Evolutionary conservation across 2,329 filamentous ascomycete species (phyloP), one percentile per base, ranked within the genome.

Genomic region (Talaromyces sp.): DNA sequence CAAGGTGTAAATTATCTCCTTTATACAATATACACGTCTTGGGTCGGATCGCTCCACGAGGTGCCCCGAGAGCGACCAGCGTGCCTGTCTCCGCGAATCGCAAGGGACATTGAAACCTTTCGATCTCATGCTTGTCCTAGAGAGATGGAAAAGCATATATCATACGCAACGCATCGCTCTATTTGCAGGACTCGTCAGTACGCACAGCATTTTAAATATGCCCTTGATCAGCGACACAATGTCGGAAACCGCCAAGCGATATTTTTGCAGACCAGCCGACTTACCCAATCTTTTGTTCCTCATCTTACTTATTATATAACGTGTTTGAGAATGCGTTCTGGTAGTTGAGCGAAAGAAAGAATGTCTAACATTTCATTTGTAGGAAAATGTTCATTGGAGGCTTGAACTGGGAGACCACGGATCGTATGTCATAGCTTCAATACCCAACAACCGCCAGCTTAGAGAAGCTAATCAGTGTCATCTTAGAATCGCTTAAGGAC

Each of bases 361-460:
- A 27, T 43, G 17, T 62, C 77, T 80, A 71, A 78, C 74, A 68
- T 65, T 68, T 67, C 67, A 71, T 69, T 75, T 67, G 74, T 81
- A 99, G 95, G 74, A 99, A 99, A 83, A 99, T 99, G 95, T 99
- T 99, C 73, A 99, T 99, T 79, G 95, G 95, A 73, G 95, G 95
- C 47, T 82, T 99, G 63, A 99, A 99, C 77, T 99, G 95, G 95
- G 95, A 99, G 80, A 99, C 95, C 17, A 98, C 95, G 64, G 94
- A 98, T 82, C 89, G 94, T 98, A 88, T 85, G 93, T 81, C 35
- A 37, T 37, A 37, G 35, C 35, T 6, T 8, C 2, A 10, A 37
- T 8, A 37, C 35, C 6, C 27, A 3, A 0, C 35, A 37, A 13
- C 3, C 35, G 9, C 35, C 35, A 37, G 22, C 19, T 9, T 31